Evolutionary conservation across 2,329 filamentous ascomycete genomes (phyloP).

Genomic region (Colletotrichum sp.): DNA sequence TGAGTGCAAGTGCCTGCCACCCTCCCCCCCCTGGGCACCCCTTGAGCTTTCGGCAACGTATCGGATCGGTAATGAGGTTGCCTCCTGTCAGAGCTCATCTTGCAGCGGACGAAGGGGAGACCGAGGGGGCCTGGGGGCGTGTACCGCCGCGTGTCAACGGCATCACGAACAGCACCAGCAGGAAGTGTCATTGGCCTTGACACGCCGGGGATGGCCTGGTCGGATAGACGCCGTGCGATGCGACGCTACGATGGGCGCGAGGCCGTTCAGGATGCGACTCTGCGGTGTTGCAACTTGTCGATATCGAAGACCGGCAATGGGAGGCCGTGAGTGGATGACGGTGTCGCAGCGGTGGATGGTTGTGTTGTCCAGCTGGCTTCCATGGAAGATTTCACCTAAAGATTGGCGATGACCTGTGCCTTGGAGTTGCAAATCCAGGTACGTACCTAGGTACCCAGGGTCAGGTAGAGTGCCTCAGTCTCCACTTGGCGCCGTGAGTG

Average conservation of each 20-base stretch:
- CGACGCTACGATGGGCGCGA: neutral
- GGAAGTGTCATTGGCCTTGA: neutral
- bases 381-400: neutral
- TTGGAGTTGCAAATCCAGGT: neutral
- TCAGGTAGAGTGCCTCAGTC: neutral
- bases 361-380: neutral
- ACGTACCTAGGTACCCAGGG: neutral
- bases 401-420: neutral
- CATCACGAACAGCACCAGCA: neutral
- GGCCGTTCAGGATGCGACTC: slow-evolving; percentile 1
- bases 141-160: neutral
- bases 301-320: neutral
- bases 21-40: neutral
- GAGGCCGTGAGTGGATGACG: neutral
- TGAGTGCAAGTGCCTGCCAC: neutral
- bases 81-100: slow-evolving; percentile 3
- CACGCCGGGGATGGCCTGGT: neutral
- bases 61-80: neutral
- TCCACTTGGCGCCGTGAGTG: neutral
- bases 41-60: neutral
- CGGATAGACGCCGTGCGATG: neutral
- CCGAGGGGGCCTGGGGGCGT: neutral
- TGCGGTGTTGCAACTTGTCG: slow-evolving; percentile 1
- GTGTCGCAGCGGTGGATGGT: neutral
- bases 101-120: neutral